These are phyloP conservation scores for Cryptosporidium viatorum DNA, from an alignment of 169 alveolate genomes.

Conservation along the genomic window DNA sequence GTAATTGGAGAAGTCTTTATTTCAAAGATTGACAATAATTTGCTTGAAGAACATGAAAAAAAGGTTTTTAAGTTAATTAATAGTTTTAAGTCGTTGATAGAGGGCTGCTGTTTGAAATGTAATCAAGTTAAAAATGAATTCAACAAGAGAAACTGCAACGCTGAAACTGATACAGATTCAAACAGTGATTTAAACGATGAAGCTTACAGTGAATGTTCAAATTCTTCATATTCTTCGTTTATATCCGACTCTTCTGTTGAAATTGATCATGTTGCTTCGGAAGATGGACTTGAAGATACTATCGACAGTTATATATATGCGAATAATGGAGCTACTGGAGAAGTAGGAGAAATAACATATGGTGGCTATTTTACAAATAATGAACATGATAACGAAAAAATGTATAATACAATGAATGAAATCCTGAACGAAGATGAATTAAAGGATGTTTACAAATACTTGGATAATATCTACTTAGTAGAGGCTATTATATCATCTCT, in stretches of 20 bases:
- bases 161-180: not conserved
- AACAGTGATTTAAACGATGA: constrained; percentile 1
- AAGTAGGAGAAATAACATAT: not conserved
- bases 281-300: not conserved
- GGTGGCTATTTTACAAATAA: not conserved
- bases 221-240: constrained; percentile 47
- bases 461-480: constrained; percentile 26
- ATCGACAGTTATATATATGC: not conserved
- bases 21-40: not conserved
- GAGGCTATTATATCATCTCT: constrained; percentile 6
- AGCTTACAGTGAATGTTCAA: not conserved
- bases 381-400: not conserved
- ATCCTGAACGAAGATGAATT: not conserved
- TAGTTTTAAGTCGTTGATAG: not conserved
- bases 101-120: not conserved
- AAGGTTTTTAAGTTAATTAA: constrained; percentile 1
- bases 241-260: constrained; percentile 23
- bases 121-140: not conserved
- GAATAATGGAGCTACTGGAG: not conserved
- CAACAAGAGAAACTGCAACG: not conserved
- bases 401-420: not conserved
- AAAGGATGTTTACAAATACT: constrained; percentile 2
- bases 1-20: constrained; percentile 21
- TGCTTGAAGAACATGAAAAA: not conserved
- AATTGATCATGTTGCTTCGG: not conserved